Percentiles rank a stretch among this genome's conserved stretches.
These are phyloP conservation scores for Helicocarpus griseus DNA, from an alignment of 2,329 filamentous ascomycete species.

Conservation along the genomic window DNA sequence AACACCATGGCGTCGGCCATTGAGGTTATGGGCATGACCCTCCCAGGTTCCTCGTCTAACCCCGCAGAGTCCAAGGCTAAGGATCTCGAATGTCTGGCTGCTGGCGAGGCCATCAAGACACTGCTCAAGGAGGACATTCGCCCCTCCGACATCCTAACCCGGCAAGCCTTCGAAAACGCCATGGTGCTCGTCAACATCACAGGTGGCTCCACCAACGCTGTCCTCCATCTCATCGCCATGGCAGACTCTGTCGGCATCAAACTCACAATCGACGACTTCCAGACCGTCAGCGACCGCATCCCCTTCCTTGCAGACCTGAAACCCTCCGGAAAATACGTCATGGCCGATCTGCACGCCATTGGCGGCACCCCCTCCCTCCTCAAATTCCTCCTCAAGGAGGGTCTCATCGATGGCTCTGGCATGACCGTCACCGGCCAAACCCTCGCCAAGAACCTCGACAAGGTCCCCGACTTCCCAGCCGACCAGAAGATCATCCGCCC, in stretches of 20 bases:
- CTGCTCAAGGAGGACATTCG: constrained; percentile 67
- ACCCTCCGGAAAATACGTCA: constrained; percentile 59
- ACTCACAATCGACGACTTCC: constrained; percentile 79
- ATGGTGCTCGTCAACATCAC: constrained; percentile 77
- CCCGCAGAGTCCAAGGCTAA: constrained; percentile 67
- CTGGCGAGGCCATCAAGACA: constrained; percentile 65
- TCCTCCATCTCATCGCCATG: constrained; percentile 75
- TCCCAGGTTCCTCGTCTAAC: constrained; percentile 73
- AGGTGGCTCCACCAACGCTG: constrained; percentile 76
- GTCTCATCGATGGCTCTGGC: constrained; percentile 48
- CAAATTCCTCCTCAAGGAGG: constrained; percentile 50
- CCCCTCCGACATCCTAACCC: constrained; percentile 68
- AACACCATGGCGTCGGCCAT: constrained; percentile 70
- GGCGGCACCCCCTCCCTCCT: constrained; percentile 50
- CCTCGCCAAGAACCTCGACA: constrained; percentile 49
- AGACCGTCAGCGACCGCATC: constrained; percentile 66
- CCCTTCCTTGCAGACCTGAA: constrained; percentile 77
- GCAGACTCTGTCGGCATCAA: constrained; percentile 73
- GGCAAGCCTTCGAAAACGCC: constrained; percentile 72
- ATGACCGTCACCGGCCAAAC: constrained; percentile 54
- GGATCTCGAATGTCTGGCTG: constrained; percentile 59
- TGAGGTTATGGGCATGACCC: constrained; percentile 64
- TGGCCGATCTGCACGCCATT: constrained; percentile 48
- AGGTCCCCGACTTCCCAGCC: constrained; percentile 53
- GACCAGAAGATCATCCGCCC: constrained; percentile 63